These are phyloP conservation scores for Candida coquimbonensis DNA, from an alignment of 805 yeast genomes.

Conservation along the genomic window DNA sequence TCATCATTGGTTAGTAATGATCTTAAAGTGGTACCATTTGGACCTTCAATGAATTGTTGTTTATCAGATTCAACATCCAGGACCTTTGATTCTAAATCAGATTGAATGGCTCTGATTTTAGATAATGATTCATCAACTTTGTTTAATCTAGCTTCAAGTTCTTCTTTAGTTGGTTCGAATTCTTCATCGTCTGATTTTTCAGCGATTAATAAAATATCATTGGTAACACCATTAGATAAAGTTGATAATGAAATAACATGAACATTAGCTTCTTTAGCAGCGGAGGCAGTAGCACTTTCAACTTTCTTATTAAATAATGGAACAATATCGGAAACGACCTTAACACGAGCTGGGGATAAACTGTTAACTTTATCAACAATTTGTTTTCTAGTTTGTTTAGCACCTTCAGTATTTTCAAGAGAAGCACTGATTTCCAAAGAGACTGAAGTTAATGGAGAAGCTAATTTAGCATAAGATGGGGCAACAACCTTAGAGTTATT, in stretches of 20 bases:
- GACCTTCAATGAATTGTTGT: constrained; percentile 57
- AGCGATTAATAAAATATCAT: constrained; percentile 49
- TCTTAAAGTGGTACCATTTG: constrained; percentile 51
- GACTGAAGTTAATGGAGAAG: constrained; percentile 37
- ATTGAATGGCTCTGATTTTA: constrained; percentile 51
- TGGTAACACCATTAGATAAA: constrained; percentile 35
- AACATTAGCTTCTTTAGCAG: constrained; percentile 40
- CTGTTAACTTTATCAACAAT: constrained; percentile 69
- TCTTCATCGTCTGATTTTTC: constrained; percentile 45
- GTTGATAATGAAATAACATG: constrained; percentile 53
- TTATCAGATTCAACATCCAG: constrained; percentile 45
- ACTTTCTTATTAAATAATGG: constrained; percentile 47
- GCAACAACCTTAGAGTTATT: constrained; percentile 39
- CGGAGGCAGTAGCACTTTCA: constrained; percentile 31
- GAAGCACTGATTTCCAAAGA: constrained; percentile 56
- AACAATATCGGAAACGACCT: constrained; percentile 57
- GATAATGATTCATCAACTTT: constrained; percentile 49
- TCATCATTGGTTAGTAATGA: constrained; percentile 27
- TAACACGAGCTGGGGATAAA: constrained; percentile 60
- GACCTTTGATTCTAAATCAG: constrained; percentile 41
- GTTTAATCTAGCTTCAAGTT: constrained; percentile 46
- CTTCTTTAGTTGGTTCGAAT: constrained; percentile 63
- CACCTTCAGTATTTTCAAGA: constrained; percentile 38
- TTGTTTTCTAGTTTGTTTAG: constrained; percentile 60
- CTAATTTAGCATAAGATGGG: constrained; percentile 41